phyloP scores from a whole-genome alignment of 331 rosid genomes.

The Acacia pycnantha region DNA sequence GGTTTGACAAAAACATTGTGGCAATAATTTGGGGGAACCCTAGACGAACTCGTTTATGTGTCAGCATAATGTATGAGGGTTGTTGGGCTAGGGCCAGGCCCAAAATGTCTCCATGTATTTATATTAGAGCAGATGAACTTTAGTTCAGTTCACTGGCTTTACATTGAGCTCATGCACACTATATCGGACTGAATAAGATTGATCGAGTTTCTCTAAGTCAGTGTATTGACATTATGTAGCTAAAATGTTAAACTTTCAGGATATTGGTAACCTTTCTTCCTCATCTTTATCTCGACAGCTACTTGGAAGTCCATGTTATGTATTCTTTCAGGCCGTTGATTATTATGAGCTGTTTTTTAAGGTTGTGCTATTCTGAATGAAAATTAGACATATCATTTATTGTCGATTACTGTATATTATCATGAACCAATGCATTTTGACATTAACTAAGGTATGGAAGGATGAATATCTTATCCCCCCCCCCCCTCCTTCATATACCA shows the following conservation, averaged over 20 bases:
- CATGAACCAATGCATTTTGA: background rate
- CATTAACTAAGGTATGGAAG: background rate
- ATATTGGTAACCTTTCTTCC: too few relatives aligned
- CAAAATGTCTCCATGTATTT: background rate
- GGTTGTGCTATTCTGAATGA: background rate
- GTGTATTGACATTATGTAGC: background rate
- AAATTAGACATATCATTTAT: background rate
- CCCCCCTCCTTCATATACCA: background rate
- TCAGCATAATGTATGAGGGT: background rate
- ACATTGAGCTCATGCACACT: background rate
- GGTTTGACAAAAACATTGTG: background rate
- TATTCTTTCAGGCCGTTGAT: too few relatives aligned
- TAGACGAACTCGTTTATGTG: background rate
- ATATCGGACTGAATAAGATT: background rate
- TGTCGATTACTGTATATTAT: background rate
- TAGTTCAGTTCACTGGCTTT: background rate
- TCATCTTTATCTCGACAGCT: too few relatives aligned
- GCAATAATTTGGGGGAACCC: background rate
- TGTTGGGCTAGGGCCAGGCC: background rate
- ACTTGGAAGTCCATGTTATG: too few relatives aligned
- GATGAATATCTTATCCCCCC: background rate
- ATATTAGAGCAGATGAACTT: background rate
- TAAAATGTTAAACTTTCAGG: background rate
- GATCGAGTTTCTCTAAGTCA: background rate
- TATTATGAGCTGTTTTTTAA: background rate